Evolutionary conservation across 331 rosid genomes (phyloP), one percentile per base, ranked within the genome.

Genomic region (Acacia concinna): DNA sequence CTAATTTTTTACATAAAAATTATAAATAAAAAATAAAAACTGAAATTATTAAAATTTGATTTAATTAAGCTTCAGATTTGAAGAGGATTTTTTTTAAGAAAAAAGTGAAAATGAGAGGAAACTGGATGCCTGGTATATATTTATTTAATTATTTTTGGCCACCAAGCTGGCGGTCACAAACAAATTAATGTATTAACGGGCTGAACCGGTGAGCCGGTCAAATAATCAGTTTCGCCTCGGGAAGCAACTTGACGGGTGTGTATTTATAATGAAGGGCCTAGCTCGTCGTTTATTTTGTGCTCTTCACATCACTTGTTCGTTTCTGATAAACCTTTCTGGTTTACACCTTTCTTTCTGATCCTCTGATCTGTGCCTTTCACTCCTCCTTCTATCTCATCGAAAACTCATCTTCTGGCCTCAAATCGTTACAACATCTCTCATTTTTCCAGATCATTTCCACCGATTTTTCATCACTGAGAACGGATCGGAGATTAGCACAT

Each of bases 171-270:
- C 14, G 35, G 63, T 28, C 4, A 75, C 17, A 46, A 77, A 75
- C 17, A 46, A 77, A 71, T 62, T 63, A 14, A 14, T 11, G 41
- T 32, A 56, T 68, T 10, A 62, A 63, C 81, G 52, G 78, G 43
- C 83, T 56, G 23, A 60, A 82, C 68, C 78, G 77, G 82, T 78
- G 66, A 66, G 32, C 68, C 82, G 67, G 73, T 68, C 52, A 40
- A 12, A 67, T n/a, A n/a, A 21, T n/a, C 51, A n/a, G 51, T 38
- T 37, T 10, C 72, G 72, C 41, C 59, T 54, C 34, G 41, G 64
- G 34, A 57, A 57, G 68, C 30, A 64, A 28, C 56, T 66, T 54
- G 71, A 52, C 23, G 78, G 79, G 56, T 51, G 74, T 83, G 3
- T 46, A 2, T 1, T 9, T 41, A 41, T 3, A 43, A 71, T 43